phyloP scores from a whole-genome alignment of 2,329 filamentous ascomycete genomes.

The Alternaria triticimaculans region DNA sequence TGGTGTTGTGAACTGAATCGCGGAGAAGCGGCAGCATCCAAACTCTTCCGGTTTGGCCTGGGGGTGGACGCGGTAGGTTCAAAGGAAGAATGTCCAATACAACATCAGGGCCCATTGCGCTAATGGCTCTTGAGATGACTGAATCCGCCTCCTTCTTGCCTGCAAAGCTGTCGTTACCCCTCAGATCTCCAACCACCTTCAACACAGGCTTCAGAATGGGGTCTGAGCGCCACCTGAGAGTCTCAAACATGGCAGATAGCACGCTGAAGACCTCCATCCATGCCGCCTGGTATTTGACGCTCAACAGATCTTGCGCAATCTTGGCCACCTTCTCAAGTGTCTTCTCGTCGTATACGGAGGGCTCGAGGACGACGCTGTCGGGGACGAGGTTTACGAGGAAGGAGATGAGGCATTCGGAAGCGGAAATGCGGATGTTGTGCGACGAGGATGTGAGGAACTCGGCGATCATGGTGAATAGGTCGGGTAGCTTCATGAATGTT shows the following conservation, averaged over 20 bases:
- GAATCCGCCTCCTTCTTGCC: constrained; percentile 95
- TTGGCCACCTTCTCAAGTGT: constrained; percentile 80
- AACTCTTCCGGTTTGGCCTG: constrained; percentile 82
- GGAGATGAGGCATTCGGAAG: constrained; percentile 92
- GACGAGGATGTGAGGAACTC: constrained; percentile 85
- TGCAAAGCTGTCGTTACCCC: constrained; percentile 84
- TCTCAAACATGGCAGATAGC: constrained; percentile 84
- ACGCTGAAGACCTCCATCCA: constrained; percentile 96
- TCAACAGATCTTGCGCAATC: constrained; percentile 75
- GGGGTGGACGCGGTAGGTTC: constrained; percentile 79
- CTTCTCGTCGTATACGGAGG: constrained; percentile 92
- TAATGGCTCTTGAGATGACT: constrained; percentile 85
- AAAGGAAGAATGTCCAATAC: constrained; percentile 84
- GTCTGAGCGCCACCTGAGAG: constrained; percentile 81
- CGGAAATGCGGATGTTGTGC: constrained; percentile 91
- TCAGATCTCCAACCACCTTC: constrained; percentile 82
- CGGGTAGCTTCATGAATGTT: constrained; percentile 88
- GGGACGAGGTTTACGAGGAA: constrained; percentile 92
- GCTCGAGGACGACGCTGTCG: constrained; percentile 80
- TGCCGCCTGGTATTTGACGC: constrained; percentile 89
- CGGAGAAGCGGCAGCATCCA: constrained; percentile 94
- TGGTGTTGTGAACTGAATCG: constrained; percentile 88
- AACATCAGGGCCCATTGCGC: constrained; percentile 86
- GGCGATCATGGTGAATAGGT: constrained; percentile 80
- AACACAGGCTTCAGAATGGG: constrained; percentile 79